These are phyloP conservation scores for Botrytis deweyae DNA, from an alignment of 2,329 filamentous ascomycete species.

Conservation along the genomic window DNA sequence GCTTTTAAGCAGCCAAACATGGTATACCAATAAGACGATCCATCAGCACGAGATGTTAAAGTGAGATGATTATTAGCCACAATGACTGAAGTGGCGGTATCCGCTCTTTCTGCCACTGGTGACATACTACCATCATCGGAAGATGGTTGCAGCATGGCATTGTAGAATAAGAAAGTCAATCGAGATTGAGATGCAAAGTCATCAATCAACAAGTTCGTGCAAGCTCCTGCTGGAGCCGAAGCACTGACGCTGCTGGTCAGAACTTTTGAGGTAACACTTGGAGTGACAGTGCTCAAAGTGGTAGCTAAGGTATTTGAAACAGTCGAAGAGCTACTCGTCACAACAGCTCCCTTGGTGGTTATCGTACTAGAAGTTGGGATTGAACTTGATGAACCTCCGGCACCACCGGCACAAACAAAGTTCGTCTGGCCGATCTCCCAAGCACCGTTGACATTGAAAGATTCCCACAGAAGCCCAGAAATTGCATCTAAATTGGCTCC, in stretches of 20 bases:
- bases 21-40: constrained; percentile 57
- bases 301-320: neutral
- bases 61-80: constrained; percentile 54
- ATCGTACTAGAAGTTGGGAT: neutral
- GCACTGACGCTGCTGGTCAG: constrained; percentile 10
- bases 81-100: constrained; percentile 46
- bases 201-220: constrained; percentile 51
- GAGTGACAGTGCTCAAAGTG: neutral
- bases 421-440: constrained; percentile 52
- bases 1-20: constrained; percentile 55
- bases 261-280: constrained; percentile 6
- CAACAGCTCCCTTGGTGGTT: constrained; percentile 9
- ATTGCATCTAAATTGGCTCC: constrained; percentile 52
- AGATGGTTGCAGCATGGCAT: constrained; percentile 54
- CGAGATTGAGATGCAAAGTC: constrained; percentile 63
- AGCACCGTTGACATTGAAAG: constrained; percentile 41
- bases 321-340: constrained; percentile 1
- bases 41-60: constrained; percentile 47
- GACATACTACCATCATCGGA: constrained; percentile 57
- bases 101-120: constrained; percentile 29
- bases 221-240: constrained; percentile 33
- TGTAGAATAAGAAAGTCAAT: constrained; percentile 60
- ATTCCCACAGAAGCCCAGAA: constrained; percentile 46
- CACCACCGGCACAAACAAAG: constrained; percentile 44
- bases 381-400: neutral